Base-by-base conservation (phyloP, 306 rosid genomes). In the Abrus pulchellus region DNA sequence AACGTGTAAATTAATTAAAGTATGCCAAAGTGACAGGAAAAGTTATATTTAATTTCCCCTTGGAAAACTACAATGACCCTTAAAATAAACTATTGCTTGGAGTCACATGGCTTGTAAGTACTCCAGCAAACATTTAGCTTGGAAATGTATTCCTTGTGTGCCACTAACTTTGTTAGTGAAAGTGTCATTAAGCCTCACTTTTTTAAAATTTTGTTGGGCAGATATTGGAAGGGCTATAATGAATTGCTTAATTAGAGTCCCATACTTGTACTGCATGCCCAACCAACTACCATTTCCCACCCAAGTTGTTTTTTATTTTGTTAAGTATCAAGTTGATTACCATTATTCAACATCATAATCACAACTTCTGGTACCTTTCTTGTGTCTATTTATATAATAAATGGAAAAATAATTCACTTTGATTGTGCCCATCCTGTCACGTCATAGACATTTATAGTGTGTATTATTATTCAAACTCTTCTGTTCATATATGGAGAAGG, bases 331-430 rank as follows among this genome's bases (percentile, higher is more conserved):
- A 68, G 33, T 79, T 83, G 53, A 68, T 69, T 56, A 74, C 41
- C 56, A 45, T 55, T 34, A 76, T 76, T 85, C 73, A 85, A 78
- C 77, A 63, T 61, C 83, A 70, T 79, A 43, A 74, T 71, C 80
- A 82, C 85, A 48, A 14, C 57, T n/a, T 34, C 53, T 50, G 65
- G 64, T 48, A 60, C 72, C 68, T 47, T 45, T 36, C 57, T 13
- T 10, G n/a, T 47, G 72, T 33, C 27, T 41, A 48, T 5, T 80
- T 69, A 54, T 52, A 41, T 43, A 54, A 36, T 77, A 73, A 79
- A 41, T 13, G 30, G 44, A 34, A 7, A 70, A 70, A 61, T 5
- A 20, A 5, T 2, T 56, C 63, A 56, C 71, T 73, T 72, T 65
- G 12, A 13, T 47, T 68, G 49, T 56, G 56, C 63, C 65, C 38